A percentile compares a stretch with the other conserved stretches of the same genome.
phyloP scores from a whole-genome alignment of 23 red algal species.

The Pyropia haitanensis region DNA sequence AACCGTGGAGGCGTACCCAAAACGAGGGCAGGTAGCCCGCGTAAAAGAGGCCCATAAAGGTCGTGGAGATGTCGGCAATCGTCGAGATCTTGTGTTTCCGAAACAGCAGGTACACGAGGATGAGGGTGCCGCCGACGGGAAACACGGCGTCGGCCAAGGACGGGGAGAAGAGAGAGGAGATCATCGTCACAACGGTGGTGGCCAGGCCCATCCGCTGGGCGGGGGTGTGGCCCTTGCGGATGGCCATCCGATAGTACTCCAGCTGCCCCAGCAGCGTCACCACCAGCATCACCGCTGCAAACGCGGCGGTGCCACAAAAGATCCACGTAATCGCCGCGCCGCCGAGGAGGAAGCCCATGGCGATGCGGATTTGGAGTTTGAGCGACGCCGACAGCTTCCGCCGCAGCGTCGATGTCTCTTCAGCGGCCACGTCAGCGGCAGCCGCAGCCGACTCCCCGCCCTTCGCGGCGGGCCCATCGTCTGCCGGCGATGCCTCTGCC shows the following conservation, averaged over 20 bases:
- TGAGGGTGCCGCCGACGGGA: conserved; percentile 77
- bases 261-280: conserved; percentile 59
- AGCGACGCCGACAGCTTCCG: conserved; percentile 5
- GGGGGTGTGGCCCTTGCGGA: conserved; percentile 69
- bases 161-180: conserved; percentile 46
- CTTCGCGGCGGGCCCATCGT: no score
- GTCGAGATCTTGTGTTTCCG: conserved; percentile 66
- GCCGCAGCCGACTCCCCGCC: no score
- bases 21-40: conserved; percentile 87
- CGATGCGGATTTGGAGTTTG: conserved; percentile 56
- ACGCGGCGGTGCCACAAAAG: conserved; percentile 49
- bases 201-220: conserved; percentile 71
- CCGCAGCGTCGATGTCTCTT: no score
- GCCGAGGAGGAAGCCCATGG: conserved; percentile 65
- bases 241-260: conserved; percentile 94
- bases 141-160: conserved; percentile 72
- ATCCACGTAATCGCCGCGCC: conserved; percentile 65
- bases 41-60: conserved; percentile 98
- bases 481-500: no score
- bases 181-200: conserved; percentile 52
- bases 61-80: conserved; percentile 97
- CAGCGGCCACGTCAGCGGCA: no score
- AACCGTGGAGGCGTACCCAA: conserved; percentile 90
- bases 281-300: conserved; percentile 44
- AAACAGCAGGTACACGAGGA: conserved; percentile 91